Base-by-base conservation (phyloP, 208 protist genomes). In the Spongospora subterranea region DNA sequence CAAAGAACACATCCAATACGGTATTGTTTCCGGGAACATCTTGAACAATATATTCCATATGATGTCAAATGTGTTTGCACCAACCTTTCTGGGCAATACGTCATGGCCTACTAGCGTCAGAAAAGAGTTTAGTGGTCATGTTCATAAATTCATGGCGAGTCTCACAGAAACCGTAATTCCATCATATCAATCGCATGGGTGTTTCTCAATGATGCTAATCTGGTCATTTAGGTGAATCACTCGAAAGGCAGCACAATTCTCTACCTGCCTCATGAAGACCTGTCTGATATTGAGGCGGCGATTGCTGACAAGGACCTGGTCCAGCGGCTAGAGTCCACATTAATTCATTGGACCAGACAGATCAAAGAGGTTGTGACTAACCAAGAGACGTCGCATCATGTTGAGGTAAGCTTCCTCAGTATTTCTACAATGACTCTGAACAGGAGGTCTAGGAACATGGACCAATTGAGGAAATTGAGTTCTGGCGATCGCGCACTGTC, bases 341-440 rank as follows among this genome's bases (percentile, higher is more conserved):
- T 98, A 24, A 99, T 99, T 89, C 98, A 99, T 95, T 99, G 98
- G 98, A 99, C 98, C 17, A 95, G 97, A 50, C 98, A 99, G 95
- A 98, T 99, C 93, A 98, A 98, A 92, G 97, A 98, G 89, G 97
- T 99, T 11, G 94, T 99, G 50, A 96, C 95, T 35, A 96, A 97
- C 71, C 95, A 96, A 90, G 95, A 98, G 91, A 94, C 92, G 0
- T 88, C 92, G n/a, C 92, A 95, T 38, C 90, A 93, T 35, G 88
- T 93, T 46, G 94, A 94, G 43, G 91, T 91, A 38, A 95, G 96
- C 6, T 60, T 6, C 24, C 24, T 29, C 50, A 29, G 6, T 6
- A 60, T 60, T 60, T 60, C 24, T 60, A 6, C 6, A 24, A 60
- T 60, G 24, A 20, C 39, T n/a, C 13, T 6, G 13, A n/a, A 24